Evolutionary conservation across 2,329 filamentous ascomycete species (phyloP).

Genomic region (Lecanoromycetidae sp.): DNA sequence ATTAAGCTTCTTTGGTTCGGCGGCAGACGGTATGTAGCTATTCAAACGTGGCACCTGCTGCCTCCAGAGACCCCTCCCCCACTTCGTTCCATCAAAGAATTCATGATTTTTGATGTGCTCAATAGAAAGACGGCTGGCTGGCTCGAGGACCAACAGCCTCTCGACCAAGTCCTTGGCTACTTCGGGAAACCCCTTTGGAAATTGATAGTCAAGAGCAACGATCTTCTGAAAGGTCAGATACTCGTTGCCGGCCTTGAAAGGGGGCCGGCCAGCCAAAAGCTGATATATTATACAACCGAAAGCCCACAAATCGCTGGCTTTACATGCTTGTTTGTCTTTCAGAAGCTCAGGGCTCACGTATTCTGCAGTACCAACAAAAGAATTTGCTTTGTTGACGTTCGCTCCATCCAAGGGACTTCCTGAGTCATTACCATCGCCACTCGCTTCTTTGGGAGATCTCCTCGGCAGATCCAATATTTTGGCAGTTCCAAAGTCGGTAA

Average conservation of each 20-base stretch:
- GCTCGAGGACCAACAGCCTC: slow-evolving; percentile 78
- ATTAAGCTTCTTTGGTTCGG: slow-evolving; percentile 69
- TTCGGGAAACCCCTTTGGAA: slow-evolving; percentile 75
- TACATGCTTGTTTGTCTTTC: slow-evolving; percentile 92
- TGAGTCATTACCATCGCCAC: slow-evolving; percentile 30
- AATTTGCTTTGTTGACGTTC: slow-evolving; percentile 67
- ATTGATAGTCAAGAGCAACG: slow-evolving; percentile 84
- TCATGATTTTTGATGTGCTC: slow-evolving; percentile 95
- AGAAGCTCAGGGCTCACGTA: slow-evolving; percentile 97
- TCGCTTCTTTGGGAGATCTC: slow-evolving; percentile 35
- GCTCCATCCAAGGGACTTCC: slow-evolving; percentile 37
- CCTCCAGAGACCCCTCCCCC: slow-evolving; percentile 78
- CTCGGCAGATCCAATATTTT: slow-evolving; percentile 59
- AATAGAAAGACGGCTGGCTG: slow-evolving; percentile 68
- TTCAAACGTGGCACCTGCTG: slow-evolving; percentile 78
- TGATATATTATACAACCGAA: slow-evolving; percentile 98
- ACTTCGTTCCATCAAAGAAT: slow-evolving; percentile 80
- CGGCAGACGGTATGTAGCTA: slow-evolving; percentile 64
- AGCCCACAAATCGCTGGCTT: slow-evolving; percentile 94
- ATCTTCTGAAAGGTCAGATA: slow-evolving; percentile 99
- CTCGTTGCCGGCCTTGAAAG: slow-evolving; percentile 91
- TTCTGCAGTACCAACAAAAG: slow-evolving; percentile 94
- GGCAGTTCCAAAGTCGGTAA: slow-evolving; percentile 97
- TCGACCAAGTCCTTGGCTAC: slow-evolving; percentile 83
- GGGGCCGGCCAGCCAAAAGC: slow-evolving; percentile 83